phyloP scores from a whole-genome alignment of 2,329 filamentous ascomycete species.

The Cercospora zeae-maydis region DNA sequence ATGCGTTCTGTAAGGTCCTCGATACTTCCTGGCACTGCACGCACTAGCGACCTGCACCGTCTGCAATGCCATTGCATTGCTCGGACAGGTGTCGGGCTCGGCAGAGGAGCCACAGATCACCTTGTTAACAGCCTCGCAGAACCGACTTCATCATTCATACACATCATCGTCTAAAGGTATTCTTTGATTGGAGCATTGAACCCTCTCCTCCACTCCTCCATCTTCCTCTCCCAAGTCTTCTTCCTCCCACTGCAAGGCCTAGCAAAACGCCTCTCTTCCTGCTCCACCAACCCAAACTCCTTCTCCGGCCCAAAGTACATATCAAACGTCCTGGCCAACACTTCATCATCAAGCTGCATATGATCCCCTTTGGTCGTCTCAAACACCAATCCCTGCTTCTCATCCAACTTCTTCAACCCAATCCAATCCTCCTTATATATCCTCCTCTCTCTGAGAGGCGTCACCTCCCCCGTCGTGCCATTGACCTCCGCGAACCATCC shows the following conservation, averaged over 20 bases:
- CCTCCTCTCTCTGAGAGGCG: slow-evolving; percentile 62
- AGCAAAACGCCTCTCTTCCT: neutral
- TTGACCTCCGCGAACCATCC: slow-evolving; percentile 90
- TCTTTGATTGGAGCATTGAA: slow-evolving; percentile 11
- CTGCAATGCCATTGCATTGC: no score
- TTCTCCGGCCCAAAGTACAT: slow-evolving; percentile 59
- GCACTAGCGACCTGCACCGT: no score
- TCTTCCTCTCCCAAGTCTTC: slow-evolving; percentile 6
- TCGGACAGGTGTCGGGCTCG: no score
- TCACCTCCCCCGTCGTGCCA: slow-evolving; percentile 58
- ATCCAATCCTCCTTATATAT: slow-evolving; percentile 94
- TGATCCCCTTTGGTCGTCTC: slow-evolving; percentile 70
- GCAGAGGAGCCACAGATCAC: neutral
- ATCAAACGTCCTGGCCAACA: slow-evolving; percentile 63
- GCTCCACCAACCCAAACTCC: neutral
- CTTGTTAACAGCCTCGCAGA: neutral
- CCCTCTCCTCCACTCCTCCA: slow-evolving; percentile 4
- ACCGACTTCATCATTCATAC: neutral
- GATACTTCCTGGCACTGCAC: no score
- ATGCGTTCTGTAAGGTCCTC: no score
- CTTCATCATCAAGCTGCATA: slow-evolving; percentile 70
- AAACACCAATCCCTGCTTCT: slow-evolving; percentile 75
- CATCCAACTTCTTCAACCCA: slow-evolving; percentile 73
- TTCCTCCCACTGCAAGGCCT: slow-evolving; percentile 9
- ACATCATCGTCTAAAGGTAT: slow-evolving; percentile 10